Base-by-base conservation (phyloP, 1,284 basidiomycete species). In the Boletus calvinii region DNA sequence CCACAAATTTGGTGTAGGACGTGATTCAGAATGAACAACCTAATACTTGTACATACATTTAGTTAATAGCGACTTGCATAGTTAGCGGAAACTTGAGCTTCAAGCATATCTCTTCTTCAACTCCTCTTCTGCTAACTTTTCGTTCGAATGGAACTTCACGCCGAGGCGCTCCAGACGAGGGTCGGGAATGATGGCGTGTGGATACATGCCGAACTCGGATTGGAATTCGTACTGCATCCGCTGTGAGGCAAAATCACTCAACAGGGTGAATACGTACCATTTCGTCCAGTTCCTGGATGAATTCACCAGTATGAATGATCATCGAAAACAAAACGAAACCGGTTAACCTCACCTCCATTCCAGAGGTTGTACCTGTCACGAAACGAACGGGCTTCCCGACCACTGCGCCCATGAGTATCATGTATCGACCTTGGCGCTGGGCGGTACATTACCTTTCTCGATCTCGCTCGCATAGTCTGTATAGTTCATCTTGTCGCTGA, bases 301-400 rank as follows among this genome's bases (percentile, higher is more conserved):
- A 30, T 41, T 35, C 5, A 30, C 15, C 26, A 22, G 9, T 11
- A 36, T 41, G 10, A 47, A 37, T 20, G 6, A 18, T 29, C 10
- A 20, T n/a, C 13, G 6, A 40, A 22, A 10, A 37, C 9, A 20
- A 8, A 29, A 29, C 20, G 30, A 1, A 17, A 6, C 1, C 9
- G 9, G n/a, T 24, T 29, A 1, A 30, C 15, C 60, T 44, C 30
- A 62, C 60, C 62, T 57, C 47, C 42, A 60, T 52, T n/a, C 62
- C 66, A 41, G 38, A 7, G 3, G 55, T 44, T 6, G 15, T 18
- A 9, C 52, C 40, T 5, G 48, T 56, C 36, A 57, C 52, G 43
- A 66, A 68, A 12, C 52, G 55, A 8, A 70, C 66, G 1, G 54
- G 53, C 22, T 59, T 65, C 12, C 59, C 68, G n/a, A 67, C 15